Conservation (phyloP, 225 moss, liverwort and hornwort species). For the Physcomitrellopsis africana region DNA sequence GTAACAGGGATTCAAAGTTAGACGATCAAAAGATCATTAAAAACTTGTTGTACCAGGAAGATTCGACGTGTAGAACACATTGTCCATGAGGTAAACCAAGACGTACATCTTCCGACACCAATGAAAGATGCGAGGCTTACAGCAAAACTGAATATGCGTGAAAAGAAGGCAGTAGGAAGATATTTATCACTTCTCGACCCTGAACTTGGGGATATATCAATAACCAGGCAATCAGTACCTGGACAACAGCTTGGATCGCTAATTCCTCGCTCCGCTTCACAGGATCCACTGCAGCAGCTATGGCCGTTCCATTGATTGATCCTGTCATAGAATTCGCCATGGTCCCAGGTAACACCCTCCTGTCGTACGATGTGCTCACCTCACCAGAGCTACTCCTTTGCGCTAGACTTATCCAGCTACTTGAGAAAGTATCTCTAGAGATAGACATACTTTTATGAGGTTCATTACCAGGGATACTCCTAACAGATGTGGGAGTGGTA, state of each 20-base stretch:
- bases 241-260: slow-evolving; percentile 58
- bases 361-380: slow-evolving; percentile 51
- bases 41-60: too few species aligned
- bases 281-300: slow-evolving; percentile 49
- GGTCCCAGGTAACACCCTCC: slow-evolving; percentile 48
- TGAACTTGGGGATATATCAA: too few species aligned
- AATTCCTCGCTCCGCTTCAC: slow-evolving; percentile 64
- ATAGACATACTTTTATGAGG: slow-evolving; percentile 25
- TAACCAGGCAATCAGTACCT: slow-evolving; percentile 43
- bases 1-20: background rate
- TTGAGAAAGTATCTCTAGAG: slow-evolving; percentile 34
- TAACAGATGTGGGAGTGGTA: slow-evolving; percentile 37
- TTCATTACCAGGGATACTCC: slow-evolving; percentile 30
- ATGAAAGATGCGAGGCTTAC: too few species aligned
- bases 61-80: too few species aligned
- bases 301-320: slow-evolving; percentile 41
- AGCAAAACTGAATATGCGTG: too few species aligned
- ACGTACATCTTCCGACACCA: too few species aligned
- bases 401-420: slow-evolving; percentile 25
- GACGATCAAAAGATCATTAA: background rate
- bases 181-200: too few species aligned
- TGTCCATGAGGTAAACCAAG: too few species aligned
- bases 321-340: slow-evolving; percentile 41
- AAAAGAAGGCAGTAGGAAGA: too few species aligned
- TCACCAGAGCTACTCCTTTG: slow-evolving; percentile 53